Conservation (phyloP, 208 protist species). For the Wallacemonas collosoma region DNA sequence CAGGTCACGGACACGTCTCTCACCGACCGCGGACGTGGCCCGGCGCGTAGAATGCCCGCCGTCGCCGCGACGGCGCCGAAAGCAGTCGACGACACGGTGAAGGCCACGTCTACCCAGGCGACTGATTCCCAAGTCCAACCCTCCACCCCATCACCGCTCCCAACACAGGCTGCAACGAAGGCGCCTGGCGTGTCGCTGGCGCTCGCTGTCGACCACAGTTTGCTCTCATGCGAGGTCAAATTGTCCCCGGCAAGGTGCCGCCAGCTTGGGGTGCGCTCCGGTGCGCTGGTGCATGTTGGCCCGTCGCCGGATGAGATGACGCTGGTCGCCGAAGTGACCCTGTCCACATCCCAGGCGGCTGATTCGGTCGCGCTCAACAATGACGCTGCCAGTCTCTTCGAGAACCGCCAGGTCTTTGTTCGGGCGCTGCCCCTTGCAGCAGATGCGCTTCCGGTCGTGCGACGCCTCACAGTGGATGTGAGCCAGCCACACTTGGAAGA, state of each 20-base stretch:
- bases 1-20: neutral
- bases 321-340: constrained; percentile 24
- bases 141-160: neutral
- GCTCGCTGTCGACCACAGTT: neutral
- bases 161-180: too few species aligned
- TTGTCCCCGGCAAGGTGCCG: neutral
- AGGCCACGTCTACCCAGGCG: neutral
- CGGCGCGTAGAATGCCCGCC: neutral
- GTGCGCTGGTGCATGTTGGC: constrained; percentile 6
- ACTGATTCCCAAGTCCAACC: neutral
- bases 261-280: constrained; percentile 3
- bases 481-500: neutral
- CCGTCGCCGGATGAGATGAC: neutral
- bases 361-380: constrained; percentile 26
- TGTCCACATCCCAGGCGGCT: constrained; percentile 3
- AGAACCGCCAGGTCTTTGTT: constrained; percentile 20
- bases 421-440: constrained; percentile 3
- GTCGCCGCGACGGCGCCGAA: neutral
- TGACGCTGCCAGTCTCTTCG: constrained; percentile 30
- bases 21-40: too few species aligned
- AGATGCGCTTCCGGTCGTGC: constrained; percentile 18
- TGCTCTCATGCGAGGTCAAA: constrained; percentile 20
- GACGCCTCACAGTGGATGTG: constrained; percentile 17
- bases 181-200: neutral
- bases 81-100: neutral